Conservation (phyloP, 805 yeast species). For the Wickerhamiella qilinensis region DNA sequence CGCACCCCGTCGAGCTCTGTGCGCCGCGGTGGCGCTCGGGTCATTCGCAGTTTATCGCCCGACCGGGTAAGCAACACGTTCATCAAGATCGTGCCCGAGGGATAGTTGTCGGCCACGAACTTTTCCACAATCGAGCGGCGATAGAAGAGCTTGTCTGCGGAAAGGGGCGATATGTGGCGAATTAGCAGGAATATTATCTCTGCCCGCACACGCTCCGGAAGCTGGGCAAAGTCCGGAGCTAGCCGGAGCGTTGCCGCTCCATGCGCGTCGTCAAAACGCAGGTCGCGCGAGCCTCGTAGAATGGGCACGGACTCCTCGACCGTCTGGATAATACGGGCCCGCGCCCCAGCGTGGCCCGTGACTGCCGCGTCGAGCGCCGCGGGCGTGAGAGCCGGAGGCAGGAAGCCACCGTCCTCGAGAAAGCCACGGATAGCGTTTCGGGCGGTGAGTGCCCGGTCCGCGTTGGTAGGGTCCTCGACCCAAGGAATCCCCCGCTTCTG, state of each 20-base stretch:
- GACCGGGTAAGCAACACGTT: slow-evolving; percentile 3
- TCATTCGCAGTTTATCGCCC: not conserved
- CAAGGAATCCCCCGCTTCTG: slow-evolving; percentile 27
- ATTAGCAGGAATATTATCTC: slow-evolving; percentile 7
- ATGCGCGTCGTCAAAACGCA: not conserved
- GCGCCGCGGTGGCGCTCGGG: slow-evolving; percentile 6
- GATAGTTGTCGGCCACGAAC: not conserved
- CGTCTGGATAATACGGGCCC: not conserved
- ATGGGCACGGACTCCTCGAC: slow-evolving; percentile 1
- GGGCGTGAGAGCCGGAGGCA: slow-evolving; percentile 2
- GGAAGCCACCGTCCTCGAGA: slow-evolving; percentile 21
- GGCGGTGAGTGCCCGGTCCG: slow-evolving; percentile 34
- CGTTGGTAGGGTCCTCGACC: slow-evolving; percentile 60
- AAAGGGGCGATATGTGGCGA: slow-evolving; percentile 9
- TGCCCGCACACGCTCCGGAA: slow-evolving; percentile 1
- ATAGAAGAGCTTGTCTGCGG: slow-evolving; percentile 4
- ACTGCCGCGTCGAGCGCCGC: slow-evolving; percentile 1
- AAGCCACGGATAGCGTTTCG: slow-evolving; percentile 40
- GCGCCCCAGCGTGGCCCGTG: slow-evolving; percentile 1
- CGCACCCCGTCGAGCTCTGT: not conserved
- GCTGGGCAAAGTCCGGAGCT: not conserved
- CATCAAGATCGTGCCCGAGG: slow-evolving; percentile 1
- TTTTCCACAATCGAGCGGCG: slow-evolving; percentile 4
- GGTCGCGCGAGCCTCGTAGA: not conserved
- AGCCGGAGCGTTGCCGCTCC: not conserved